Base-by-base conservation (phyloP, 2,329 filamentous ascomycete genomes). In the Sarocladium kiliense region DNA sequence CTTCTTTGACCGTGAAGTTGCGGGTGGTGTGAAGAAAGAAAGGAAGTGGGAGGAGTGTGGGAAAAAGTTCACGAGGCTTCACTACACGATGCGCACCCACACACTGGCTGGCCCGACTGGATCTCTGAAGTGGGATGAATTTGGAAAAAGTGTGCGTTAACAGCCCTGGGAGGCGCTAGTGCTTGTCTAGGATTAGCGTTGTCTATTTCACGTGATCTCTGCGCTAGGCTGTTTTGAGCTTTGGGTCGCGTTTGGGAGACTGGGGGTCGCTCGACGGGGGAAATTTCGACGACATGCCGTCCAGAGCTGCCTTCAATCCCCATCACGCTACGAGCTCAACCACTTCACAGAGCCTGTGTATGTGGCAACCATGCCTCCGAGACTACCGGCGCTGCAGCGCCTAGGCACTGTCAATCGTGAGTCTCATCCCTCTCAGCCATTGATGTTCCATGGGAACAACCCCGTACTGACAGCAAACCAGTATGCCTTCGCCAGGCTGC, bases 311-410 rank as follows among this genome's bases (percentile, higher is more conserved):
- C 47, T 51, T 51, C 47, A 36, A 51, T 18, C 26, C 26, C 18
- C 47, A 51, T 21, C 14, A 19, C 23, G 47, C 30, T 23, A 21
- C 30, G 44, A 51, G 27, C 11, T 23, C 47, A 51, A 10, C 30
- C 18, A 36, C 30, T 9, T 25, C 47, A 23, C 26, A 34, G 19
- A 55, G 45, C 42, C 41, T 36, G 36, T 54, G 37, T 39, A 59
- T 56, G 62, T 61, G 59, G 58, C 55, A 73, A 76, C 62, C 62
- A 90, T 90, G 87, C 81, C 86, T 66, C 86, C 84, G 56, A 84
- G 84, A 76, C 74, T 89, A 77, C 73, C 80, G 62, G 69, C 77
- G 65, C 76, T 84, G 57, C 78, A 81, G 69, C 79, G 82, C 69
- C 73, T 87, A 54, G 79, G 79, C 68, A 76, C 75, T 27, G 69